phyloP scores from a whole-genome alignment of 192 early-diverging fungal species.

The Podila epigama region DNA sequence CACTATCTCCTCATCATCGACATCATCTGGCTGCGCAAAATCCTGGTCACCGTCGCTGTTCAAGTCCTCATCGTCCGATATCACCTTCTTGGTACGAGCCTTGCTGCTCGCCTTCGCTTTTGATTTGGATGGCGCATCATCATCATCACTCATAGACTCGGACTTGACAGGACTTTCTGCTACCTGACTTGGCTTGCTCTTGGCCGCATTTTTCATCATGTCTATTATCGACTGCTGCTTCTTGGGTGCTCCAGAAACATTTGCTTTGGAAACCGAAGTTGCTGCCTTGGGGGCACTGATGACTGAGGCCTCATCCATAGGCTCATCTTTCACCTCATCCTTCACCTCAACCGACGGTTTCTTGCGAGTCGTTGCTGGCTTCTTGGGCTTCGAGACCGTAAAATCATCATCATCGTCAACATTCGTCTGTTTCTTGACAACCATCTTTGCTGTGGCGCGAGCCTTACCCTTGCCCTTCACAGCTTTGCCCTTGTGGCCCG shows the following conservation, averaged over 20 bases:
- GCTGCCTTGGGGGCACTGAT: not conserved
- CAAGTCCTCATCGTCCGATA: slow-evolving; percentile 17
- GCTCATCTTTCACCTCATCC: slow-evolving; percentile 48
- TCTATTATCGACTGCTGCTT: slow-evolving; percentile 42
- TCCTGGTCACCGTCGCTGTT: slow-evolving; percentile 10
- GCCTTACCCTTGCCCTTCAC: slow-evolving; percentile 7
- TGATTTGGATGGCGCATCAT: slow-evolving; percentile 4
- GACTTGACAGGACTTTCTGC: slow-evolving; percentile 1
- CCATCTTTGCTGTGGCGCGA: slow-evolving; percentile 20
- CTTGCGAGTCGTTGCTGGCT: slow-evolving; percentile 27
- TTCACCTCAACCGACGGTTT: slow-evolving; percentile 46
- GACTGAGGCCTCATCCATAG: slow-evolving; percentile 13
- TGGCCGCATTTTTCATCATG: slow-evolving; percentile 36
- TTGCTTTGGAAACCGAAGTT: not conserved
- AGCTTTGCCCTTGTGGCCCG: slow-evolving; percentile 32
- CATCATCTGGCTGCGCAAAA: slow-evolving; percentile 15
- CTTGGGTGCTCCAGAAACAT: slow-evolving; percentile 6
- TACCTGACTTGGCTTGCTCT: not conserved
- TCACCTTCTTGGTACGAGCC: slow-evolving; percentile 14
- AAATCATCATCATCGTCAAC: slow-evolving; percentile 47
- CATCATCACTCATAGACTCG: slow-evolving; percentile 3
- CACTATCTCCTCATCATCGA: slow-evolving; percentile 20
- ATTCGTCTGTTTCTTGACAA: slow-evolving; percentile 16
- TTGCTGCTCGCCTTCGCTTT: not conserved
- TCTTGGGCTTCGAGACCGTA: slow-evolving; percentile 33